Evolutionary conservation across 2,329 filamentous ascomycete species (phyloP).

Genomic region (Colletotrichum phormii): DNA sequence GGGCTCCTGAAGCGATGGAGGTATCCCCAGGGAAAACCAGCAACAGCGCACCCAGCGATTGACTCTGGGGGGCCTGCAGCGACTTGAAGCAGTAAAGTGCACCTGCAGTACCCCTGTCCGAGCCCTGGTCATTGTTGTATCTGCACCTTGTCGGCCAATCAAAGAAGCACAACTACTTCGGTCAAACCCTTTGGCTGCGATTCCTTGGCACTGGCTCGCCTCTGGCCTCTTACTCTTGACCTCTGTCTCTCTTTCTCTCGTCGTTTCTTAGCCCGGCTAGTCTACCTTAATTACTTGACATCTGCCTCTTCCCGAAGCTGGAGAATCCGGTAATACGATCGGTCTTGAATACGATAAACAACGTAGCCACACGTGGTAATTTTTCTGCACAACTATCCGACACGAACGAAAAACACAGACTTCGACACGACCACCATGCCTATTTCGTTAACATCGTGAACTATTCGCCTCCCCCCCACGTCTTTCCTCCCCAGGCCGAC

Average conservation of each 20-base stretch:
- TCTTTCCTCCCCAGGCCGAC: neutral
- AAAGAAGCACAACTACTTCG: slow-evolving; percentile 11
- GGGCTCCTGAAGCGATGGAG: slow-evolving; percentile 5
- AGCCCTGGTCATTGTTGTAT: slow-evolving; percentile 12
- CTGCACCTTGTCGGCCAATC: slow-evolving; percentile 26
- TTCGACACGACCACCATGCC: neutral
- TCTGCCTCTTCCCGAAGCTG: neutral
- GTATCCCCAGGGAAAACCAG: neutral
- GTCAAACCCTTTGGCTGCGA: slow-evolving; percentile 13
- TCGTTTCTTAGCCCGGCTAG: neutral
- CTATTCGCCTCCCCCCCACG: neutral
- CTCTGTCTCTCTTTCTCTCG: neutral
- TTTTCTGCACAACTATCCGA: neutral
- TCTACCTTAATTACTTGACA: neutral
- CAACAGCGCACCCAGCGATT: slow-evolving; percentile 1
- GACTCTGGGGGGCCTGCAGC: slow-evolving; percentile 19
- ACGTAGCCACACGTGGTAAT: neutral
- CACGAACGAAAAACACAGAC: neutral
- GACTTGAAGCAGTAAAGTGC: slow-evolving; percentile 15
- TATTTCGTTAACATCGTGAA: slow-evolving; percentile 12
- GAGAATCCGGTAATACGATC: neutral
- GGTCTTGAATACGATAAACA: neutral
- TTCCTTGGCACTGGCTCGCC: slow-evolving; percentile 10
- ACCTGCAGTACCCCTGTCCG: slow-evolving; percentile 17
- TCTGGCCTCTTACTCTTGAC: neutral